Base-by-base conservation (phyloP, 768 basidiomycete species). In the Lactarius tabidus region DNA sequence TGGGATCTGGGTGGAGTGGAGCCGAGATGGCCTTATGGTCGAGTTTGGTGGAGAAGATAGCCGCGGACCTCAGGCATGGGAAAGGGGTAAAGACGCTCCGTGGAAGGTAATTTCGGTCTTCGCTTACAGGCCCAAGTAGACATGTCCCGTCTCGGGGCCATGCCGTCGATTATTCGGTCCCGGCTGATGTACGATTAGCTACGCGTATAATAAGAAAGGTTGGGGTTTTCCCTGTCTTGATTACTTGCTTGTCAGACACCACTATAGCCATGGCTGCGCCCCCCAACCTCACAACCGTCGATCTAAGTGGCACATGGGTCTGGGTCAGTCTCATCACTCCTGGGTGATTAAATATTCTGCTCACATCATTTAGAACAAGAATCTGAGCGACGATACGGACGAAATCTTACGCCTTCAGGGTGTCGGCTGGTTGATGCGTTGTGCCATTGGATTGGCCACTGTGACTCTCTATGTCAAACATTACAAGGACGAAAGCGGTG, bases 1-100 rank as follows among this genome's bases (percentile, higher is more conserved):
- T 69, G 88, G 88, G 33, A 93, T 96, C 69, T 97, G 93, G 92
- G 90, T 93, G 69, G 93, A 97, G 75, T 97, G 94, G 95, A 81
- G 85, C 31, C 82, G 78, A 70, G 83, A 88, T 66, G 92, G 91
- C 2, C 73, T 94, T 39, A 91, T 94, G 90, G 82, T 92, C 15
- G 92, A 94, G 71, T 91, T 92, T 73, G 91, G 89, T 0, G 91
- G 90, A 1, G 83, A 84, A 56, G 85, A 90, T 65, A 86, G 89
- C 15, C 83, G 82, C 63, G 91, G 92, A 2, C 88, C 90, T 7
- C 86, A 90, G 67, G 92, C 91, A 68, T 94, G 93, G 92, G 92
- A 94, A 71, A 81, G 82, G 66, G 93, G 91, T 8, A 92, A 89
- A 67, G 90, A 90, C 69, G 89, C 91, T 2, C 72, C 81, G 0